phyloP scores from a whole-genome alignment of 805 yeast species.

The Jamesozyma piceae region DNA sequence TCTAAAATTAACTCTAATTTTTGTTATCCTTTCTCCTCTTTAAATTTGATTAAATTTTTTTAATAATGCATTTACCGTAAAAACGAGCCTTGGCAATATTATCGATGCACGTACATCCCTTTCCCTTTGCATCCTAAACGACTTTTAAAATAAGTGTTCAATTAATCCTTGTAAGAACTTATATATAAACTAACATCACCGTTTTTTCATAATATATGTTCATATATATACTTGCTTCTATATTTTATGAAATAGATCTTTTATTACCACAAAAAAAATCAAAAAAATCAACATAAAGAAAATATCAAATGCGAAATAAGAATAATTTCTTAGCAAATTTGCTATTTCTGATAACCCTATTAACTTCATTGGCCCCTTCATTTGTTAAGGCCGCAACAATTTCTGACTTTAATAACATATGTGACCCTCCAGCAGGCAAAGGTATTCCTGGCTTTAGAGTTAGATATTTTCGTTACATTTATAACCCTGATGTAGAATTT shows the following conservation, averaged over 20 bases:
- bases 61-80: no score
- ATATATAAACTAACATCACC: background rate
- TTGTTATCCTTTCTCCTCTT: no score
- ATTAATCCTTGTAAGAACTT: no score
- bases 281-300: background rate
- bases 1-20: no score
- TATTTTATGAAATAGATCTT: background rate
- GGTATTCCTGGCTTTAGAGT: background rate
- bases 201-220: background rate
- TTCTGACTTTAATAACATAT: background rate
- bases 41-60: no score
- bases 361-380: background rate
- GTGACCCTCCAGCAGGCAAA: background rate
- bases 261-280: background rate
- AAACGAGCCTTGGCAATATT: no score
- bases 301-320: background rate
- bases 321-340: background rate
- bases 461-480: background rate
- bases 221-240: background rate
- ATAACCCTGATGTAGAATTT: background rate
- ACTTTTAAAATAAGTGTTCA: background rate
- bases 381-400: background rate
- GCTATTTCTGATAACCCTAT: background rate
- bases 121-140: background rate
- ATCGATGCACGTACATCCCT: background rate